phyloP scores from a whole-genome alignment of 2,329 filamentous ascomycete genomes.

The Alternaria gaisen region DNA sequence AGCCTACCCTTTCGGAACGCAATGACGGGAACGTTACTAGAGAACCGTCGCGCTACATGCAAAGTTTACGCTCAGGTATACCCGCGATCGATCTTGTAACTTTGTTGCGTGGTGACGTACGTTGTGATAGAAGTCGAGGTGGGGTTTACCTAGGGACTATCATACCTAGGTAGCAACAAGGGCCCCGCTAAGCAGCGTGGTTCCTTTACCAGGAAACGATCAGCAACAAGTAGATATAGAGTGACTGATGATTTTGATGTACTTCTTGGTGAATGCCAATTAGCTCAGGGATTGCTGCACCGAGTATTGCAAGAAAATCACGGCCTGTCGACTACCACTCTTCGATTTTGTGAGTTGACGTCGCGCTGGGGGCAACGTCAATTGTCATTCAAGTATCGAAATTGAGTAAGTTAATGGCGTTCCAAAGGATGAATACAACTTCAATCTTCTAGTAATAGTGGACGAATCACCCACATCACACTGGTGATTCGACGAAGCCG shows the following conservation, averaged over 20 bases:
- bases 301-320: background rate
- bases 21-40: too few relatives aligned
- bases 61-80: background rate
- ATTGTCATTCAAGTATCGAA: background rate
- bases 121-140: conserved; percentile 4
- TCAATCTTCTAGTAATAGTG: background rate
- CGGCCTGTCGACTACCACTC: background rate
- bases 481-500: too few relatives aligned
- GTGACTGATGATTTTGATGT: background rate
- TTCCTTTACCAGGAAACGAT: background rate
- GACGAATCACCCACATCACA: background rate
- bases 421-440: background rate
- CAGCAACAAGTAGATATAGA: background rate
- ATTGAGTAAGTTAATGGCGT: background rate
- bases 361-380: background rate
- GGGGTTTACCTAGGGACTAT: conserved; percentile 9
- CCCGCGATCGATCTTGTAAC: background rate
- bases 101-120: background rate
- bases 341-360: background rate
- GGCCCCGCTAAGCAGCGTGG: conserved; percentile 11
- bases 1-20: background rate
- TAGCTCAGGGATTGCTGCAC: background rate
- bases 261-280: background rate
- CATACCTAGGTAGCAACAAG: background rate
- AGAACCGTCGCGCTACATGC: background rate